A percentile compares a stretch with the other conserved stretches of the same genome.
Conservation (phyloP, 805 yeast species). For the Metschnikowia hibisci region DNA sequence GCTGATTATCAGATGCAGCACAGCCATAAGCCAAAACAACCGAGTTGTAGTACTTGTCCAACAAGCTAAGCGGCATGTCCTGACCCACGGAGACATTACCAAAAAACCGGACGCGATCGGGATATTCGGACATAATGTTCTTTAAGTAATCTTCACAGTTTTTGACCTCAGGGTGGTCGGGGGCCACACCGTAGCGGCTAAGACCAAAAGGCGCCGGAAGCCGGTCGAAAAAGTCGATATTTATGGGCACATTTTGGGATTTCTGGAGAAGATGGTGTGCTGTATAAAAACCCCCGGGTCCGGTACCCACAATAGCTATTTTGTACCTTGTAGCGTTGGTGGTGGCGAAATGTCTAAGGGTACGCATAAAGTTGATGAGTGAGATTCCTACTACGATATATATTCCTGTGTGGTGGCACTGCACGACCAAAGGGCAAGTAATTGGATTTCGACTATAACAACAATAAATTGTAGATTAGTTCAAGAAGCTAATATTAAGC, state of each 20-base stretch:
- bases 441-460: too few species aligned
- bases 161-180: slow-evolving; percentile 97
- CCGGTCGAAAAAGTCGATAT: slow-evolving; percentile 76
- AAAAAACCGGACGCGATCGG: slow-evolving; percentile 41
- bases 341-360: slow-evolving; percentile 6
- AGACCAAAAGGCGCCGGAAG: slow-evolving; percentile 90
- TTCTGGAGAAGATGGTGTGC: slow-evolving; percentile 41
- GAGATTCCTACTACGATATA: too few species aligned
- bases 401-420: too few species aligned
- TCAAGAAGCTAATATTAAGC: too few species aligned
- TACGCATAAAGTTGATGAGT: neutral
- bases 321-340: slow-evolving; percentile 18
- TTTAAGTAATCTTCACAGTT: slow-evolving; percentile 72
- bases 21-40: slow-evolving; percentile 84
- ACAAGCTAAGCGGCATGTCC: slow-evolving; percentile 48
- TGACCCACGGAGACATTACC: slow-evolving; percentile 73
- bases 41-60: slow-evolving; percentile 61
- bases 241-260: slow-evolving; percentile 23
- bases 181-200: slow-evolving; percentile 95
- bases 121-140: slow-evolving; percentile 35
- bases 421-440: too few species aligned
- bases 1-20: slow-evolving; percentile 49
- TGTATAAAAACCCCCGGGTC: slow-evolving; percentile 60
- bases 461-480: too few species aligned
- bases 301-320: slow-evolving; percentile 86